These are phyloP conservation scores for Boletus vinaceobasis DNA, from an alignment of 768 basidiomycete genomes.

Conservation along the genomic window DNA sequence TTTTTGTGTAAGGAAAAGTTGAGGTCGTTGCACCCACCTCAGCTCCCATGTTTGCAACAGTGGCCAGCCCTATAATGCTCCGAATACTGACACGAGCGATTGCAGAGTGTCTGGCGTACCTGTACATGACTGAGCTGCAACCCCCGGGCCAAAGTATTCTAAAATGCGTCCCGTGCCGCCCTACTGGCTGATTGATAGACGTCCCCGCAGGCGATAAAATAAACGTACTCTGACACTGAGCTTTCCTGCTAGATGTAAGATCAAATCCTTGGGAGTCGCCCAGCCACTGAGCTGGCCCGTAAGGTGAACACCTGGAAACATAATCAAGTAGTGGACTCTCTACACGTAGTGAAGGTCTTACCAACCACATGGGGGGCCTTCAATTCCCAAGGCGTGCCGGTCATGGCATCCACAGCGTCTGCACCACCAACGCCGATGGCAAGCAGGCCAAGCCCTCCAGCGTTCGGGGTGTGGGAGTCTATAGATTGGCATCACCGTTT, in stretches of 20 bases:
- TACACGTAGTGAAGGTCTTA: constrained; percentile 30
- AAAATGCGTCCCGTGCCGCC: constrained; percentile 95
- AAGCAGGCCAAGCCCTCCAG: constrained; percentile 92
- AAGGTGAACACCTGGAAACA: constrained; percentile 69
- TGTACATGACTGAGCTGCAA: constrained; percentile 86
- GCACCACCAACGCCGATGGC: constrained; percentile 99
- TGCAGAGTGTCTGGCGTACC: constrained; percentile 40
- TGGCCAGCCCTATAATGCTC: constrained; percentile 66
- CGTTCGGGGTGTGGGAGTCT: constrained; percentile 98
- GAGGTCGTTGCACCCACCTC: constrained; percentile 99
- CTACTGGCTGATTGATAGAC: constrained; percentile 36
- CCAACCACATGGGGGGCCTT: constrained; percentile 86
- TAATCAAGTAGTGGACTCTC: background rate
- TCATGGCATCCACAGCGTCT: constrained; percentile 97
- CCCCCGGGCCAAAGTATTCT: constrained; percentile 96
- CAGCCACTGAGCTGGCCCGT: constrained; percentile 86
- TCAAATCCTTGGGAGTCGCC: constrained; percentile 95
- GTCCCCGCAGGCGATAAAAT: background rate
- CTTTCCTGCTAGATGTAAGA: constrained; percentile 90
- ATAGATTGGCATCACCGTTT: constrained; percentile 11
- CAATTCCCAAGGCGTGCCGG: constrained; percentile 96
- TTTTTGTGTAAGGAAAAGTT: constrained; percentile 90
- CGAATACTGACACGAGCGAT: background rate
- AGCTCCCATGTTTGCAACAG: constrained; percentile 98
- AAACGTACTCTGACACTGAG: constrained; percentile 82